These are phyloP conservation scores for Phyllostachys edulis DNA, from an alignment of 176 grass and related monocot species.

Conservation along the genomic window DNA sequence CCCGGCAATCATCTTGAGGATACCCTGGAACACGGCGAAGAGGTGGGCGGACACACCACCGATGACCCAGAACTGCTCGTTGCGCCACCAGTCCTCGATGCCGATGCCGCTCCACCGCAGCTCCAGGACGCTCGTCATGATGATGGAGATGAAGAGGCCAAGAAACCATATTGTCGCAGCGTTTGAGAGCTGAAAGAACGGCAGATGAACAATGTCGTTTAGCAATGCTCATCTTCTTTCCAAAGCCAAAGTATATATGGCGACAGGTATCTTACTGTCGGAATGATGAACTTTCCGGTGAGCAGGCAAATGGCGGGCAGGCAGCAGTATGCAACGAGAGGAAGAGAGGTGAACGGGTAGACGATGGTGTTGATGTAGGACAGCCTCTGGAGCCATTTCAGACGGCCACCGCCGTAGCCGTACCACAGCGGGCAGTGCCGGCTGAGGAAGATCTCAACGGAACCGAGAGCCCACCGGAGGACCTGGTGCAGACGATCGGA, in stretches of 20 bases:
- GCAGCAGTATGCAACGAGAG: slow-evolving; percentile 80
- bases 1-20: slow-evolving; percentile 86
- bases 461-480: slow-evolving; percentile 95
- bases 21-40: slow-evolving; percentile 95
- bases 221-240: neutral
- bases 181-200: slow-evolving; percentile 65
- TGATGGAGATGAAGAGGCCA: slow-evolving; percentile 90
- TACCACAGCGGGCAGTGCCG: slow-evolving; percentile 93
- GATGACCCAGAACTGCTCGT: slow-evolving; percentile 98
- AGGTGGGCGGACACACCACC: slow-evolving; percentile 89
- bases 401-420: slow-evolving; percentile 73
- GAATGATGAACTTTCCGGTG: slow-evolving; percentile 94
- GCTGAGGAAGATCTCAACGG: slow-evolving; percentile 89
- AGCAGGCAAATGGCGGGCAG: slow-evolving; percentile 88
- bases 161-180: slow-evolving; percentile 86
- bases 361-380: slow-evolving; percentile 97
- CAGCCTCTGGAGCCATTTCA: slow-evolving; percentile 92
- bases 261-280: slow-evolving; percentile 44
- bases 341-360: slow-evolving; percentile 90
- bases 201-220: slow-evolving; percentile 11
- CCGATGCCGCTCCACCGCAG: slow-evolving; percentile 92
- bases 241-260: neutral
- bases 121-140: slow-evolving; percentile 79
- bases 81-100: slow-evolving; percentile 96
- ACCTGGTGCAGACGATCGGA: slow-evolving; percentile 95